Base-by-base conservation (phyloP, 257 asterid genomes). In the Primulina huaijiensis region DNA sequence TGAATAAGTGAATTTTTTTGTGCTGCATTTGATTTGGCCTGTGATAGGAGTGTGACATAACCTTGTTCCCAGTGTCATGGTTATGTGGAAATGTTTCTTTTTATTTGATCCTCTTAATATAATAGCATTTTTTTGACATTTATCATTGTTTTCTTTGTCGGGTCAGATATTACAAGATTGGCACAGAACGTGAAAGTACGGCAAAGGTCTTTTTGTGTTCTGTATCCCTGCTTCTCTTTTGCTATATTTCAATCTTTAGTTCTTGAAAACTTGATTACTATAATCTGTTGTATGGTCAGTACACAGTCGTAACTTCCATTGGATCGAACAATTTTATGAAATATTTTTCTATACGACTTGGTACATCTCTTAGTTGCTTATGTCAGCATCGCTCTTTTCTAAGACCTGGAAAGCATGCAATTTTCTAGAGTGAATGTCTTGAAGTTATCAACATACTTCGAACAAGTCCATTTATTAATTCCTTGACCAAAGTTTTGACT, bases 131-230 rank as follows among this genome's bases (percentile, higher is more conserved):
- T 27, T 46, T 68, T 31, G 29, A 68, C 63, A 8, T 31, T 58
- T 34, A 56, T 65, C 23, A 50, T 71, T 34, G 20, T 50, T 75
- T 62, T 67, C 5, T 68, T 2, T 40, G 50, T 7, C 52, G 43
- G 59, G 38, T 8, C 90, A 90, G 97, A 89, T 84, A 86, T 93
- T 62, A 89, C 93, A 69, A 90, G 82, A 80, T 82, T 93, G 89
- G 99, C 96, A 71, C 92, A 86, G 76, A 69, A 75, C 78, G 93
- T 89, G 67, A 90, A 93, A 84, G 94, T 93, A 75, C 86, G 97
- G 76, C 99, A 93, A 84, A 89, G 97, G 99, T 93, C 21, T 70
- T 84, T 59, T 64, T 43, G 40, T 21, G 21, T 74, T 34, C 67
- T 66, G 27, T 53, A 29, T 31, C 33, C 17, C 53, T 58, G 46